Evolutionary conservation across 805 yeast genomes (phyloP).

Genomic region (Hanseniaspora meyeri): DNA sequence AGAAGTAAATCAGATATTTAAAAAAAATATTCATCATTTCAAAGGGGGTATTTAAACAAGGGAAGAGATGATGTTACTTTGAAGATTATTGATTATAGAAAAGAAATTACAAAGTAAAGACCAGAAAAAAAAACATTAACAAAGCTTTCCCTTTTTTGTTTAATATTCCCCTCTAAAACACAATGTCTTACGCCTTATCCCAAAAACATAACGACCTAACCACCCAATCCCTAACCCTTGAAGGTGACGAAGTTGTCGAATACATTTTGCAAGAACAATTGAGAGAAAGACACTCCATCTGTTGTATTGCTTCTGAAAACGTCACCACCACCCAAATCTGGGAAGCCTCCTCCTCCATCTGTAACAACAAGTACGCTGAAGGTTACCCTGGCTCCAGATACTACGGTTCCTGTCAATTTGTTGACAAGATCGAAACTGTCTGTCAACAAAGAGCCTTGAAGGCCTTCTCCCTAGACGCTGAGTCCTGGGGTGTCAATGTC

Average conservation of each 20-base stretch:
- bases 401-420: constrained; percentile 96
- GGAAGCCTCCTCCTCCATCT: constrained; percentile 92
- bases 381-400: constrained; percentile 99
- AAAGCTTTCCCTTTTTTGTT: too few relatives aligned
- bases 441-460: constrained; percentile 91
- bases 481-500: constrained; percentile 94
- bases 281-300: constrained; percentile 89
- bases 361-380: constrained; percentile 97
- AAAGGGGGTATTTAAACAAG: too few relatives aligned
- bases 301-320: constrained; percentile 91
- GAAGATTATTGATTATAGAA: too few relatives aligned
- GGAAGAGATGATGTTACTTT: too few relatives aligned
- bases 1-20: too few relatives aligned
- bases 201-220: constrained; percentile 53
- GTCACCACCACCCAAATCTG: constrained; percentile 92
- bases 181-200: constrained; percentile 47
- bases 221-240: constrained; percentile 43
- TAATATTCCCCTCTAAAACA: too few relatives aligned
- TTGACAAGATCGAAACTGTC: constrained; percentile 81
- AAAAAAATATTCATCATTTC: too few relatives aligned
- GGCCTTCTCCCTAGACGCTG: constrained; percentile 70
- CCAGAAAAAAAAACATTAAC: too few relatives aligned
- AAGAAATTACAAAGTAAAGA: too few relatives aligned
- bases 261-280: constrained; percentile 68
- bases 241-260: constrained; percentile 68